Evolutionary conservation across 805 yeast genomes (phyloP), one percentile per base, ranked within the genome.

Genomic region (Saccharomycopsis sp.): DNA sequence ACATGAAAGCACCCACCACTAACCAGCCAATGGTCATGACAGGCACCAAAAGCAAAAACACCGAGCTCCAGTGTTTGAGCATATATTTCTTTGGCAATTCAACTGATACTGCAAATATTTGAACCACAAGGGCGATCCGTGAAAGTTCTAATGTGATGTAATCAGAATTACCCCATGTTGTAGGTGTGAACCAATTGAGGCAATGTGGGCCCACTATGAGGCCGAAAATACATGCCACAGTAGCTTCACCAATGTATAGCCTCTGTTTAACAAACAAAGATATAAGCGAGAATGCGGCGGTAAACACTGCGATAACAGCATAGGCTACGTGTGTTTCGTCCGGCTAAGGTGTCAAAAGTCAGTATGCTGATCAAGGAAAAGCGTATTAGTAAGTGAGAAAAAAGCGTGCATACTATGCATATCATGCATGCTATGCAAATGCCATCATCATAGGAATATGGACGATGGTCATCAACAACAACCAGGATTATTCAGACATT

Each of bases 11-110:
- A 0, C 96, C 93, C 25, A 89, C 85, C 1, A 89, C 74, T 50
- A 91, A 72, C 97, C 97, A 91, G 22, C 97, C 97, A 56, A 76
- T 76, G 1, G 96, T 86, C 97, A 91, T 91, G 25, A 88, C 94
- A 1, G 96, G 96, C 38, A 90, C 76, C 53, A 91, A 76, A 53
- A 91, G 78, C 69, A 87, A 77, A 19, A 83, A 71, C 14, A 92
- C 91, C 0, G 96, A 86, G 5, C 79, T 64, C 90, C 94, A 86
- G 69, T 92, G 97, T 62, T 81, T 82, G 63, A 83, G 76, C 93
- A 92, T 87, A 70, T 91, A 91, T 69, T 87, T 88, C 58, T 88
- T 82, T 17, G 97, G 97, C 70, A 91, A 75, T 71, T 91, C 97
- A 41, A 91, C 97, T 1, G 97, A 96, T 20, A 89, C 96, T 8